Evolutionary conservation across 805 yeast genomes (phyloP), one percentile per base, ranked within the genome.

Genomic region (Suhomyces vadensis): DNA sequence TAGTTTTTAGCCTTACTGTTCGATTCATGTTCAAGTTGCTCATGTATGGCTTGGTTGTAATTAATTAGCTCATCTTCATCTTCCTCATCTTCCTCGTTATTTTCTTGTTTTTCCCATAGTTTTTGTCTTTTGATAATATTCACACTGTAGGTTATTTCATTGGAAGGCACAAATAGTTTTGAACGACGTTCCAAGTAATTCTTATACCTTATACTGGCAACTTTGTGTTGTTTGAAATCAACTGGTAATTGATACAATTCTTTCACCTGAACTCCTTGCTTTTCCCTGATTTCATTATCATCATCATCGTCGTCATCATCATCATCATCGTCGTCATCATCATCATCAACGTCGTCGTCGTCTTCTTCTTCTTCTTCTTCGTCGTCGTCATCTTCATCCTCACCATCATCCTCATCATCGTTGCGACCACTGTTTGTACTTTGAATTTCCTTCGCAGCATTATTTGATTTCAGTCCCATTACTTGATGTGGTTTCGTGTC

Each of bases 191-290:
- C 31, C 33, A 40, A n/a, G 35, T 35, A 51, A 14, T 35, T 40
- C 39, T 62, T 61, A 56, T 69, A 71, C 33, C 75, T 54, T 13
- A 51, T 48, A 29, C 48, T 49, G 6, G 74, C 75, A 13, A 70
- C 46, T 44, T 63, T 60, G 50, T 60, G 57, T 42, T 65, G 74
- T 33, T 64, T 59, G 17, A 63, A 55, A 20, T 64, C 63, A 16
- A 67, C 48, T 2, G 71, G 71, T 37, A 64, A 55, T 24, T 53
- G 48, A 31, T 52, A 54, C 6, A 63, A 25, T 6, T 57, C 16
- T 10, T 48, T 47, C 10, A 61, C 40, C 20, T 63, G 51, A 13
- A 42, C 46, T 13, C 37, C 42, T 20, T 13, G 19, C 21, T 9
- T 21, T 39, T n/a, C n/a, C n/a, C n/a, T n/a, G 20, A 39, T 16